Evolutionary conservation across 768 basidiomycete genomes (phyloP).

Genomic region (Leccinum arenicola): DNA sequence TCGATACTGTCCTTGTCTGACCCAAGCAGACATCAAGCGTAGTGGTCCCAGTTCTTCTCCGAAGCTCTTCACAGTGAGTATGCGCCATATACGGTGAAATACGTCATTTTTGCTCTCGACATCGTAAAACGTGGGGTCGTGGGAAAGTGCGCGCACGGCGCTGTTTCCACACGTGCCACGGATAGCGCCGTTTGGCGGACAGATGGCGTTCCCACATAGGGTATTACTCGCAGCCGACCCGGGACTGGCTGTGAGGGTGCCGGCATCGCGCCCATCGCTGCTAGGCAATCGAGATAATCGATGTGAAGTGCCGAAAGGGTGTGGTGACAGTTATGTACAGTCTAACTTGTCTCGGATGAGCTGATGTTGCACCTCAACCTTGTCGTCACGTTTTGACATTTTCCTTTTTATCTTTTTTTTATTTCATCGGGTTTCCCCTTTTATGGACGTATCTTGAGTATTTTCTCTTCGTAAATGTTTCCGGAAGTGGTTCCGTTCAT

Average conservation of each 20-base stretch:
- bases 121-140: conserved; percentile 42
- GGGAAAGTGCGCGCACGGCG: conserved; percentile 27
- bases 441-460: conserved; percentile 17
- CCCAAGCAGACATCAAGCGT: conserved; percentile 7
- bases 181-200: conserved; percentile 1
- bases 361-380: conserved; percentile 14
- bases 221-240: background rate
- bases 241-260: conserved; percentile 14
- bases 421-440: conserved; percentile 5
- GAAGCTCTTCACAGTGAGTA: conserved; percentile 24
- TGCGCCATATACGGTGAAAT: conserved; percentile 8
- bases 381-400: conserved; percentile 22
- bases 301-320: conserved; percentile 11
- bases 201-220: conserved; percentile 2
- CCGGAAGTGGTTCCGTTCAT: background rate
- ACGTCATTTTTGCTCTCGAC: conserved; percentile 31
- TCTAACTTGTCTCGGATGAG: conserved; percentile 28
- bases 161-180: conserved; percentile 14
- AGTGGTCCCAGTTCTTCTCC: background rate
- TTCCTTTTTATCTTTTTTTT: conserved; percentile 11
- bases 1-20: conserved; percentile 3
- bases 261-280: conserved; percentile 16
- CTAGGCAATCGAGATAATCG: conserved; percentile 8
- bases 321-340: conserved; percentile 14
- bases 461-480: conserved; percentile 7